These are phyloP conservation scores for Syzygium grande DNA, from an alignment of 345 rosid genomes.

Conservation along the genomic window DNA sequence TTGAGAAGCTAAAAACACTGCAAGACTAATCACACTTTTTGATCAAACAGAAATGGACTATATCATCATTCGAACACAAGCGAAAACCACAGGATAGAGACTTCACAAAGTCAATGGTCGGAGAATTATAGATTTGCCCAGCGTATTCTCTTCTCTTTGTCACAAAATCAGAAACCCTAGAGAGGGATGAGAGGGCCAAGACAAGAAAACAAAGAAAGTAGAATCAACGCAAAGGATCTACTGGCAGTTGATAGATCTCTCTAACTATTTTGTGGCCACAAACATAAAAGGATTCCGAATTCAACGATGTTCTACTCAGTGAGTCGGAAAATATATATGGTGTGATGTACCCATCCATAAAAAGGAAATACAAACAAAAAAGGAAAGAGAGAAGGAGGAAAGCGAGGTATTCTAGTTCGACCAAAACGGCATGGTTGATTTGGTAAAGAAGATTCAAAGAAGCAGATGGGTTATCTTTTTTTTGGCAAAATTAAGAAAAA, in stretches of 20 bases:
- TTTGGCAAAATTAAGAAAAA: conserved; percentile 3
- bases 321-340: neutral
- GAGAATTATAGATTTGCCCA: neutral
- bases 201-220: neutral
- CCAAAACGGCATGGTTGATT: neutral
- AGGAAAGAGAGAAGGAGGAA: neutral
- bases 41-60: neutral
- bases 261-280: neutral
- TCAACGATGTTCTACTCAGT: neutral
- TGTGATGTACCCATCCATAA: neutral
- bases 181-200: neutral
- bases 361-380: neutral
- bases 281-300: neutral
- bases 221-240: neutral
- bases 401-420: neutral
- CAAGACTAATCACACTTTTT: neutral
- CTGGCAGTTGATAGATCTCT: neutral
- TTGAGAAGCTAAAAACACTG: neutral
- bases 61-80: neutral
- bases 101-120: neutral
- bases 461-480: neutral
- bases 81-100: neutral
- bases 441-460: neutral
- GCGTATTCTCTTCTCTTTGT: neutral
- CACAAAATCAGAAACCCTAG: neutral